These are phyloP conservation scores for Calcarisporium arbuscula DNA, from an alignment of 2,329 filamentous ascomycete species.

Conservation along the genomic window DNA sequence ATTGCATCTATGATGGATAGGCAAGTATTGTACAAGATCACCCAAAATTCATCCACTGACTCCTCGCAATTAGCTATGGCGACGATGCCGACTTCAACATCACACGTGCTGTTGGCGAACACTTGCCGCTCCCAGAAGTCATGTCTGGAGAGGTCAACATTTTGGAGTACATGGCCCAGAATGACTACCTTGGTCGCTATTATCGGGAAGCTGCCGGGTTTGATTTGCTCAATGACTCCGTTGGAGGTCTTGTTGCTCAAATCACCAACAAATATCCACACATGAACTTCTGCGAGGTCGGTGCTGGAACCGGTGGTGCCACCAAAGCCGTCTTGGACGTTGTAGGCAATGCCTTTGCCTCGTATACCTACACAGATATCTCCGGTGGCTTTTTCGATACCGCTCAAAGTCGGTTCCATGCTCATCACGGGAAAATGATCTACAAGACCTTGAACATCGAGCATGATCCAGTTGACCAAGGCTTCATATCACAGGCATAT, in stretches of 20 bases:
- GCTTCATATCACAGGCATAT: not conserved
- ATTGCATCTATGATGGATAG: too few species aligned
- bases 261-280: slow-evolving; percentile 33
- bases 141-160: slow-evolving; percentile 16
- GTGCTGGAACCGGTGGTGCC: slow-evolving; percentile 36
- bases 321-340: slow-evolving; percentile 28
- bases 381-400: not conserved
- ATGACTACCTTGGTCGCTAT: slow-evolving; percentile 24
- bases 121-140: not conserved
- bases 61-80: too few species aligned
- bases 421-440: not conserved
- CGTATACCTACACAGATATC: not conserved
- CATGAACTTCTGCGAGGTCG: slow-evolving; percentile 34
- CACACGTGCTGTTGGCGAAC: slow-evolving; percentile 1
- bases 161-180: slow-evolving; percentile 26
- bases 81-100: slow-evolving; percentile 1
- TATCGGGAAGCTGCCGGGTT: slow-evolving; percentile 18
- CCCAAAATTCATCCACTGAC: too few species aligned
- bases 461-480: not conserved
- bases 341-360: slow-evolving; percentile 23
- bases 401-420: not conserved
- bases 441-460: not conserved
- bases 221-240: not conserved
- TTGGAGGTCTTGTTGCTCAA: slow-evolving; percentile 16
- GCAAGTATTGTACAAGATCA: too few species aligned